Evolutionary conservation across 1,284 basidiomycete species (phyloP).

Genomic region (Cryptococcus deneoformans): DNA sequence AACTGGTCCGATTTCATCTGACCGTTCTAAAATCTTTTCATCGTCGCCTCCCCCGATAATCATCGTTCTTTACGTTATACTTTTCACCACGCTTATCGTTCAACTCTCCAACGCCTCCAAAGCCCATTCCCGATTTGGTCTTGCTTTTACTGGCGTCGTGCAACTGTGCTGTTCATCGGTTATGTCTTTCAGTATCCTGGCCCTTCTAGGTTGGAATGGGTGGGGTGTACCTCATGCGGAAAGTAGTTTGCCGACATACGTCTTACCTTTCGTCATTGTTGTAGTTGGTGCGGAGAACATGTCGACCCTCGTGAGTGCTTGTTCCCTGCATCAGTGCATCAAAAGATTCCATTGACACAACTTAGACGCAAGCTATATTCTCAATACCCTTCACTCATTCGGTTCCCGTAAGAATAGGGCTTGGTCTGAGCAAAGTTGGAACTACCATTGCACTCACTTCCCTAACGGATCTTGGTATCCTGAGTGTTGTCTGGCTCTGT

Average conservation of each 20-base stretch:
- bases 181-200: slow-evolving; percentile 77
- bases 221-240: slow-evolving; percentile 32
- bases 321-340: neutral
- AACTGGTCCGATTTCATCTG: neutral
- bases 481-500: slow-evolving; percentile 74
- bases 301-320: slow-evolving; percentile 73
- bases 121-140: slow-evolving; percentile 86
- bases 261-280: slow-evolving; percentile 89
- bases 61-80: slow-evolving; percentile 72
- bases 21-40: too few relatives aligned
- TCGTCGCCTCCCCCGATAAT: slow-evolving; percentile 55
- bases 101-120: slow-evolving; percentile 75
- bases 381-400: slow-evolving; percentile 84
- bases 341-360: neutral
- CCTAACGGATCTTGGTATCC: slow-evolving; percentile 76
- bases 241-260: slow-evolving; percentile 51
- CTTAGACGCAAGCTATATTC: slow-evolving; percentile 79
- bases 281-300: slow-evolving; percentile 98
- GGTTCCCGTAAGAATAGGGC: slow-evolving; percentile 87
- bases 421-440: slow-evolving; percentile 82
- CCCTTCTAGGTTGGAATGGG: slow-evolving; percentile 45
- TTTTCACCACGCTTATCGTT: slow-evolving; percentile 73
- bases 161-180: slow-evolving; percentile 89
- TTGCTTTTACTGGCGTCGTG: slow-evolving; percentile 89
- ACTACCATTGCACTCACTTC: slow-evolving; percentile 90